Base-by-base conservation (phyloP, 129 eudicot species). In the Deinandra increscens region DNA sequence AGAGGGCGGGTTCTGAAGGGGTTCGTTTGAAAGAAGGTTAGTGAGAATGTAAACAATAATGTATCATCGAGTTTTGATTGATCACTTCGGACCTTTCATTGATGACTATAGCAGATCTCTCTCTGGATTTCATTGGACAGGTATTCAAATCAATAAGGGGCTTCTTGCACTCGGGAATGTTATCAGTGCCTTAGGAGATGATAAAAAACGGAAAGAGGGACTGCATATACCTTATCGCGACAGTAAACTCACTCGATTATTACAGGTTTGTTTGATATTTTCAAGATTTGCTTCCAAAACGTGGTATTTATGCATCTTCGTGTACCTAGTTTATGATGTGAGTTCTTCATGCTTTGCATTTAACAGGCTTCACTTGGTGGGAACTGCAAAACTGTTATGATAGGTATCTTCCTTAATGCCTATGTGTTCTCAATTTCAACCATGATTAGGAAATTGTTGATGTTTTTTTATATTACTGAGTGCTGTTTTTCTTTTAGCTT, bases 341-440 rank as follows among this genome's bases (percentile, higher is more conserved):
- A 56, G 20, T 59, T 58, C 36, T 56, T 77, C 49, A 66, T 26
- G 31, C 31, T 26, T 26, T 44, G 41, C 39, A 17, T 65, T 64
- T 66, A 79, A 60, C 95, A 93, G 99, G 97, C 87, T 84, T 94
- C 99, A 50, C 99, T 94, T 69, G 99, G 99, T 31, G 99, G 99
- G 17, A 94, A 94, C 81, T 87, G 97, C 93, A 87, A 88, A 71
- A 94, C 97, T 18, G 97, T 90, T 58, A 94, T 94, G 99, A 94
- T 94, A 73, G 96, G 99, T 87, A 84, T 68, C 50, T 71, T 36
- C n/a, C 69, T n/a, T 42, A 51, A 61, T 11, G n/a, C 31, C 58
- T 43, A 42, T 43, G 5, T 29, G 31, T 13, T 46, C 44, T 33
- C 72, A 68, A 31, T 31, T 46, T n/a, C 9, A 55, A 48, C 34